Conservation (phyloP, 306 rosid genomes). For the Betula pendula region DNA sequence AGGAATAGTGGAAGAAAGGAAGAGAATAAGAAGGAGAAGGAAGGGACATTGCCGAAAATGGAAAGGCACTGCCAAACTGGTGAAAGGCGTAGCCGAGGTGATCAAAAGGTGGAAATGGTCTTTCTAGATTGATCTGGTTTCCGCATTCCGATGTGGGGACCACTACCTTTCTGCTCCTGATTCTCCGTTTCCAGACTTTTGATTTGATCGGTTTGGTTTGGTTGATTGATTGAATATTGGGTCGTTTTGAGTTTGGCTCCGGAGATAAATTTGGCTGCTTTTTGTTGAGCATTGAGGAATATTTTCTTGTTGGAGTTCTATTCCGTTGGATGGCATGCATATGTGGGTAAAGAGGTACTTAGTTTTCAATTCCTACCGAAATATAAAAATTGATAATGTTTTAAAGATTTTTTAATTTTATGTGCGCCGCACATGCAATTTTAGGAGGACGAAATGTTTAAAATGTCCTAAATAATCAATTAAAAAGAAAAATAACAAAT, state of each 20-base stretch:
- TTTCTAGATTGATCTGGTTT: constrained; percentile 9
- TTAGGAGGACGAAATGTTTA: too few species aligned
- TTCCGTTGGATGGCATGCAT: too few species aligned
- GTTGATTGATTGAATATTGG: not conserved
- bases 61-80: constrained; percentile 40
- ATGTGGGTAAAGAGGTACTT: too few species aligned
- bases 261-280: not conserved
- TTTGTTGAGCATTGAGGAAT: too few species aligned
- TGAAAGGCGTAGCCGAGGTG: constrained; percentile 50
- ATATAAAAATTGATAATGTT: too few species aligned
- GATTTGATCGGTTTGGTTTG: not conserved
- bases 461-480: too few species aligned
- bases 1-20: not conserved
- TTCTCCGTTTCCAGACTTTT: constrained; percentile 9
- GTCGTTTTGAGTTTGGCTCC: not conserved
- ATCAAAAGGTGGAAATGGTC: constrained; percentile 25
- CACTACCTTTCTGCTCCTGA: constrained; percentile 37
- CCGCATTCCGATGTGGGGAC: constrained; percentile 46
- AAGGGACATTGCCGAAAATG: constrained; percentile 47
- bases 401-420: too few species aligned
- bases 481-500: too few species aligned
- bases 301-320: too few species aligned
- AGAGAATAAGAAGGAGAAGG: not conserved
- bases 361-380: too few species aligned
- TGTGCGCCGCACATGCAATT: too few species aligned